Conservation (phyloP, 2,329 filamentous ascomycete genomes). For the Paradendryphiella salina region DNA sequence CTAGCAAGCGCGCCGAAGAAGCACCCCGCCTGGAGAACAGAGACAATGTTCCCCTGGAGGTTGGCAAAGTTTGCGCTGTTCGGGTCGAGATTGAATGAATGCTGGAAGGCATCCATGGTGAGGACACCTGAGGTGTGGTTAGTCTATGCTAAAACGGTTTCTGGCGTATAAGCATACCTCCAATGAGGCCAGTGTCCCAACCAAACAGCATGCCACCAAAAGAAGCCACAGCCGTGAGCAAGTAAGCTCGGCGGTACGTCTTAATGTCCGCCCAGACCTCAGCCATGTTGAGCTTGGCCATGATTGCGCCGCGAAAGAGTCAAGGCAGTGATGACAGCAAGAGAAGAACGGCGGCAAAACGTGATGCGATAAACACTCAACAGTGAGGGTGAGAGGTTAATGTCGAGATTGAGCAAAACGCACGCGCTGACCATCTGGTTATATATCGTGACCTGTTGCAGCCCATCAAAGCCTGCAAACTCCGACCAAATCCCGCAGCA, state of each 20-base stretch:
- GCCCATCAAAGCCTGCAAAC: background rate
- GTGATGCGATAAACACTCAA: background rate
- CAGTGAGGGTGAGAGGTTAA: too few relatives aligned
- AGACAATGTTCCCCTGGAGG: conserved; percentile 51
- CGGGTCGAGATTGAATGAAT: conserved; percentile 47
- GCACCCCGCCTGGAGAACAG: conserved; percentile 51
- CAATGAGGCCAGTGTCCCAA: conserved; percentile 46
- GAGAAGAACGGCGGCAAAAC: background rate
- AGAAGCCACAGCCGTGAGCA: conserved; percentile 49
- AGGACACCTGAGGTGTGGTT: conserved; percentile 40
- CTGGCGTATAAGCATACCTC: conserved; percentile 10
- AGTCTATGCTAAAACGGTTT: background rate
- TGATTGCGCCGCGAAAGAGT: conserved; percentile 15
- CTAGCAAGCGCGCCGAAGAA: conserved; percentile 51
- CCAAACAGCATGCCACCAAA: conserved; percentile 49
- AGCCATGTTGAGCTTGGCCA: conserved; percentile 40
- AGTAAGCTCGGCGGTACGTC: conserved; percentile 47
- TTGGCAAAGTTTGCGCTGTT: conserved; percentile 43
- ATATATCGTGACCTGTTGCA: conserved; percentile 4
- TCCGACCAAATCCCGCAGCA: conserved; percentile 11
- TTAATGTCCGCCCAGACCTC: conserved; percentile 48
- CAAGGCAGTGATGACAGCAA: background rate
- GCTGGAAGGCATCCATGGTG: conserved; percentile 51
- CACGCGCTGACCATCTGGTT: background rate
- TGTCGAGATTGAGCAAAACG: background rate